These are phyloP conservation scores for Fraxinus xanthoxyloides DNA, from an alignment of 305 asterid species.

Conservation along the genomic window DNA sequence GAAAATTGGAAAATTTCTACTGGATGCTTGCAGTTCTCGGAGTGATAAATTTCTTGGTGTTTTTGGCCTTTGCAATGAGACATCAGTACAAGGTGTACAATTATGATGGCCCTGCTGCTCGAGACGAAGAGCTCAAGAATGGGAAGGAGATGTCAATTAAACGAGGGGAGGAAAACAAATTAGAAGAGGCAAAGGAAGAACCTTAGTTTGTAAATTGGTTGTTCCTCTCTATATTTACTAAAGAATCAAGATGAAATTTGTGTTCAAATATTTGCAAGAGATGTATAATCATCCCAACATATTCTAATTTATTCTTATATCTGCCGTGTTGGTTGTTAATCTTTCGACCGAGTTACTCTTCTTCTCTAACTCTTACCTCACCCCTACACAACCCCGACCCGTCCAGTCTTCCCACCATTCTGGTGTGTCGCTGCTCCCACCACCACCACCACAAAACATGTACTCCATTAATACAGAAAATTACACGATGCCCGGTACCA, in stretches of 20 bases:
- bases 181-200: constrained; percentile 30
- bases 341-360: background rate
- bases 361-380: background rate
- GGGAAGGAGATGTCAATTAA: constrained; percentile 23
- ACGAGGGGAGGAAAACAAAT: constrained; percentile 29
- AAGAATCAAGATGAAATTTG: background rate
- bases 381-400: background rate
- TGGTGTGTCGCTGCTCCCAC: background rate
- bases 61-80: constrained; percentile 51
- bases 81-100: constrained; percentile 69
- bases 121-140: constrained; percentile 33
- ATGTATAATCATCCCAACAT: background rate
- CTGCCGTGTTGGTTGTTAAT: background rate
- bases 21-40: constrained; percentile 80
- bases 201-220: constrained; percentile 15
- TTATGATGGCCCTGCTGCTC: constrained; percentile 26
- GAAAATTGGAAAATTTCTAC: constrained; percentile 60
- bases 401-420: background rate
- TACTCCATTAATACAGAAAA: background rate
- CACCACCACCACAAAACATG: background rate
- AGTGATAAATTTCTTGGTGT: constrained; percentile 50
- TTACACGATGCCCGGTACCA: background rate
- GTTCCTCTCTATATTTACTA: background rate
- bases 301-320: background rate
- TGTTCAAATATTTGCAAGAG: background rate